phyloP scores from a whole-genome alignment of 306 rosid species.

The Urtica urens region DNA sequence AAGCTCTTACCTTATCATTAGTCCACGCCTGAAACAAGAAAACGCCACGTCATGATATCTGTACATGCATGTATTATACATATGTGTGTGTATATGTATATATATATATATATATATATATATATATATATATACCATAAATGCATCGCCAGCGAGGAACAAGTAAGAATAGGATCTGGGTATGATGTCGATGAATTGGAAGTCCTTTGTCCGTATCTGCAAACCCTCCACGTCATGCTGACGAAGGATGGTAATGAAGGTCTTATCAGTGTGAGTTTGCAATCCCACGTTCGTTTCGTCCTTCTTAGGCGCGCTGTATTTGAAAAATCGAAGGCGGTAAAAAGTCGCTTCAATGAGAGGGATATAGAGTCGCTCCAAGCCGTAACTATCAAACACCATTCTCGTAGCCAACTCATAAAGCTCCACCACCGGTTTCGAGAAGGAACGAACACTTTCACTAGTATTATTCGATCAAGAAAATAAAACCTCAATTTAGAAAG shows the following conservation, averaged over 20 bases:
- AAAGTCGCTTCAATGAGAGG: constrained; percentile 8
- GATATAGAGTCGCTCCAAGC: constrained; percentile 6
- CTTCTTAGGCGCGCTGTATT: constrained; percentile 14
- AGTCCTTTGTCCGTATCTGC: constrained; percentile 21
- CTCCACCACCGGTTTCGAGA: constrained; percentile 20
- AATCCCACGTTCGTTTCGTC: constrained; percentile 19
- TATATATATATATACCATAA: constrained; percentile 14
- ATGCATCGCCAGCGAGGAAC: constrained; percentile 25
- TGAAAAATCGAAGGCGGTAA: constrained; percentile 20
- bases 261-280: constrained; percentile 20
- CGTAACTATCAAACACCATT: constrained; percentile 32
- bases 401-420: constrained; percentile 15
- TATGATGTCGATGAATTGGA: constrained; percentile 16
- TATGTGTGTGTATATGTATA: not conserved
- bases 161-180: constrained; percentile 18
- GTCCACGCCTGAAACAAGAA: constrained; percentile 22
- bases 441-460: constrained; percentile 20
- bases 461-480: not conserved
- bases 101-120: too few relatives aligned
- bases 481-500: not conserved
- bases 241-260: constrained; percentile 23
- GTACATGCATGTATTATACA: not conserved
- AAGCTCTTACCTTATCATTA: constrained; percentile 18
- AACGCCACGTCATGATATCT: not conserved
- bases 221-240: constrained; percentile 22